phyloP scores from a whole-genome alignment of 2,329 filamentous ascomycete genomes.

The Botryosphaeria dothidea region DNA sequence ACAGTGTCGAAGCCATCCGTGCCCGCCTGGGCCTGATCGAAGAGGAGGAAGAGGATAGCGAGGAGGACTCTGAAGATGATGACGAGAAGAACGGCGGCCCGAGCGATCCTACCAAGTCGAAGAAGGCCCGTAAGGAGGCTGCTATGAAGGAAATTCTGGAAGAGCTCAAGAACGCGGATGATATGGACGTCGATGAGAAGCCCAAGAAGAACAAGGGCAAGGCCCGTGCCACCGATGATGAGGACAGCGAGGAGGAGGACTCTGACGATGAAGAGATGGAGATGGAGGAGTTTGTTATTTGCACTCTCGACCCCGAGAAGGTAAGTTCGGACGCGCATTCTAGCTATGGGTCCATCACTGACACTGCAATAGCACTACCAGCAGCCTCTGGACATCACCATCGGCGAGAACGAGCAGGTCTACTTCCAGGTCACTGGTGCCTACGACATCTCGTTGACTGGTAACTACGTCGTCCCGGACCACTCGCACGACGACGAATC shows the following conservation, averaged over 20 bases:
- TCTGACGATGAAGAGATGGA: conserved; percentile 57
- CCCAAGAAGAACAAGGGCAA: conserved; percentile 60
- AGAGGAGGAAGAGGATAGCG: conserved; percentile 39
- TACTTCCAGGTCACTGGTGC: conserved; percentile 91
- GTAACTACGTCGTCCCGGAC: conserved; percentile 85
- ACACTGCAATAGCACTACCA: conserved; percentile 74
- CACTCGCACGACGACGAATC: conserved; percentile 59
- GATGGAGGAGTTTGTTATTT: conserved; percentile 88
- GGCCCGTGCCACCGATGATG: conserved; percentile 66
- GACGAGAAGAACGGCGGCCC: conserved; percentile 84
- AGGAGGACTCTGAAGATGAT: conserved; percentile 46
- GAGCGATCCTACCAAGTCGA: conserved; percentile 85
- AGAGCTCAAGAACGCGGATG: conserved; percentile 67
- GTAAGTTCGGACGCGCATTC: conserved; percentile 54
- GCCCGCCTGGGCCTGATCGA: conserved; percentile 38
- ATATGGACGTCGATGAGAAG: conserved; percentile 69
- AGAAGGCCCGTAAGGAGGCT: conserved; percentile 79
- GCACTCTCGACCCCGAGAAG: conserved; percentile 90
- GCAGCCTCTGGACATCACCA: conserved; percentile 89
- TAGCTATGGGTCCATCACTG: not conserved
- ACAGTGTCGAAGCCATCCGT: conserved; percentile 43
- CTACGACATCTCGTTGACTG: conserved; percentile 88
- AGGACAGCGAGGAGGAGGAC: conserved; percentile 62
- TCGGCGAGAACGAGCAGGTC: conserved; percentile 83
- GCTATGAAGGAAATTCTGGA: conserved; percentile 76